These are phyloP conservation scores for Pinus tabuliformis DNA, from an alignment of 75 land plant species.

Conservation along the genomic window DNA sequence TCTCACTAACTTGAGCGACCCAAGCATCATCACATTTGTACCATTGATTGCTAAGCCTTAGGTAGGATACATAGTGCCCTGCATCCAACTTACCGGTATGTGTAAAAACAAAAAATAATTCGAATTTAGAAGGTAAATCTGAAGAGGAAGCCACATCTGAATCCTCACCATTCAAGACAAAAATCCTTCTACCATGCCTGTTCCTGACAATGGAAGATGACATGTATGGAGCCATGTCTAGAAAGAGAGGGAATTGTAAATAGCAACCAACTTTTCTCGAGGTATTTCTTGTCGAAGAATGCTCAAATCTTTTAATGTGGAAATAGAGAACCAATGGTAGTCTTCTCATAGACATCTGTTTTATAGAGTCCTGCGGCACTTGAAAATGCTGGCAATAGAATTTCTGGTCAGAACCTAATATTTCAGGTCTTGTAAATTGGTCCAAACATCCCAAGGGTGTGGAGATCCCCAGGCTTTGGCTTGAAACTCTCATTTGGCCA, in stretches of 20 bases:
- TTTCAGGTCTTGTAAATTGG: constrained; percentile 75
- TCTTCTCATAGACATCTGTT: constrained; percentile 81
- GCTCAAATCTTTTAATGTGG: constrained; percentile 88
- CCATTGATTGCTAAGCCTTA: constrained; percentile 65
- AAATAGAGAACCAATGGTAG: constrained; percentile 75
- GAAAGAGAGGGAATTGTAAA: constrained; percentile 75
- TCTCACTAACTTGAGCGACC: constrained; percentile 72
- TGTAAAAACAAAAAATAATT: constrained; percentile 78
- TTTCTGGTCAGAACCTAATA: constrained; percentile 67
- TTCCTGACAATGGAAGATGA: constrained; percentile 69
- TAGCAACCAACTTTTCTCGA: constrained; percentile 72
- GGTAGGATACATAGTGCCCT: constrained; percentile 77
- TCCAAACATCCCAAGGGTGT: constrained; percentile 81
- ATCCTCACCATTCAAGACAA: constrained; percentile 48
- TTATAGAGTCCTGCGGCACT: constrained; percentile 57
- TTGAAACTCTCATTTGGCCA: neutral
- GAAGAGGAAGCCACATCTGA: constrained; percentile 14
- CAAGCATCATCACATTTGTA: constrained; percentile 93
- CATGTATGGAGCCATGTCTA: constrained; percentile 70
- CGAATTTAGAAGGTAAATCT: constrained; percentile 44
- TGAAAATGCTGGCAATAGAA: constrained; percentile 69
- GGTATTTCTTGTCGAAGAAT: constrained; percentile 48
- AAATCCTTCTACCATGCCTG: constrained; percentile 72
- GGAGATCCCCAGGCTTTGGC: constrained; percentile 24
- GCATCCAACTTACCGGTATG: constrained; percentile 82